Evolutionary conservation across 2,329 filamentous ascomycete species (phyloP).

Genomic region (Scleromitrula shiraiana): DNA sequence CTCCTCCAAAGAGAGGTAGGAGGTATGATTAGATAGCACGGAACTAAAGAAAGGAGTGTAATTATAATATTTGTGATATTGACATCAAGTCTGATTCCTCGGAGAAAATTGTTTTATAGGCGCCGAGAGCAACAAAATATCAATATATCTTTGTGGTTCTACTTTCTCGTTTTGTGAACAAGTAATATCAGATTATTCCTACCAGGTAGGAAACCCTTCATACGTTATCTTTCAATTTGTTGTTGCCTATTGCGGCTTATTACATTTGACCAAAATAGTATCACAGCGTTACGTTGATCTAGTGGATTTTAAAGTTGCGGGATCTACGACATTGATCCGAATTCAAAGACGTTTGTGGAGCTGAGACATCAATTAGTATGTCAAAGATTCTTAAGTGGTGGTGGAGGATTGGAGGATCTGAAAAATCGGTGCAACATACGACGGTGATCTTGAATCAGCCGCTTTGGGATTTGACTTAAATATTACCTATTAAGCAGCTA

Average conservation of each 20-base stretch:
- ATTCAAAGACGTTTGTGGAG: not conserved
- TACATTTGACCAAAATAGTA: no score
- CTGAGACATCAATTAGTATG: not conserved
- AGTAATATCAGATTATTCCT: no score
- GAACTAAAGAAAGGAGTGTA: not conserved
- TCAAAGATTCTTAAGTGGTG: not conserved
- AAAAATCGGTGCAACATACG: not conserved
- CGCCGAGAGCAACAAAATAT: not conserved
- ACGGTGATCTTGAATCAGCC: not conserved
- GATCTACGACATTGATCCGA: no score
- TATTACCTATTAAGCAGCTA: not conserved
- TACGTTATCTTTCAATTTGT: no score
- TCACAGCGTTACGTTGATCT: no score
- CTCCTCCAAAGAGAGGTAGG: slow-evolving; percentile 25
- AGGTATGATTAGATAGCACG: slow-evolving; percentile 14
- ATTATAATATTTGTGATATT: not conserved
- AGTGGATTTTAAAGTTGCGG: no score
- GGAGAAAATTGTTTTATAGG: not conserved
- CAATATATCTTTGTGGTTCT: no score
- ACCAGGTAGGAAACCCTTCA: no score
- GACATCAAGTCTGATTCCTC: not conserved
- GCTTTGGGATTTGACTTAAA: not conserved
- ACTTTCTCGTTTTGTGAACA: not conserved
- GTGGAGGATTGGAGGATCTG: no score
- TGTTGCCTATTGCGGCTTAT: no score